Percentiles rank a stretch among this genome's conserved stretches.
Conservation (phyloP, 192 early-diverging fungal species). For the Podila epicladia region DNA sequence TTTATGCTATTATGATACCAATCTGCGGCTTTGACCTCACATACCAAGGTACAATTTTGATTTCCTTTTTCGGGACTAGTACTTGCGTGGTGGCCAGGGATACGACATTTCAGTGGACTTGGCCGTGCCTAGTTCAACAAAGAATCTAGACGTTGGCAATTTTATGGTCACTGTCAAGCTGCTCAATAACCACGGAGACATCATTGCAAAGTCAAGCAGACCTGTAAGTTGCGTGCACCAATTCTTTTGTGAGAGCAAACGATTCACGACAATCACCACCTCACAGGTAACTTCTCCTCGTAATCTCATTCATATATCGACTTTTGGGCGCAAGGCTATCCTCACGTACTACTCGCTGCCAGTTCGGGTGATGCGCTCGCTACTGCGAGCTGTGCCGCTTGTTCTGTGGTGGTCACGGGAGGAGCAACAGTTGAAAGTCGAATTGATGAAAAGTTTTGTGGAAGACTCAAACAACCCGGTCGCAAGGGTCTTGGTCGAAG, state of each 20-base stretch:
- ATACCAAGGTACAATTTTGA: background rate
- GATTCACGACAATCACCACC: no score
- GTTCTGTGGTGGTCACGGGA: slow-evolving; percentile 32
- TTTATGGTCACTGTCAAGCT: slow-evolving; percentile 6
- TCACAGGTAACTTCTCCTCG: no score
- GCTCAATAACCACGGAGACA: slow-evolving; percentile 9
- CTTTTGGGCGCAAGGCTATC: slow-evolving; percentile 13
- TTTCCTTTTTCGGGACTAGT: background rate
- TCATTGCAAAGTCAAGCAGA: slow-evolving; percentile 38
- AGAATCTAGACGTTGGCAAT: slow-evolving; percentile 32
- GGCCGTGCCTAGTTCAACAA: slow-evolving; percentile 25
- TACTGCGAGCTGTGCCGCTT: slow-evolving; percentile 41
- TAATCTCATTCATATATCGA: background rate
- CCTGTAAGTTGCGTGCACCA: slow-evolving; percentile 39
- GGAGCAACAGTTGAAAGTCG: slow-evolving; percentile 25
- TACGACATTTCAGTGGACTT: slow-evolving; percentile 45
- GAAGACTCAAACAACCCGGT: slow-evolving; percentile 39
- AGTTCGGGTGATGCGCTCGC: slow-evolving; percentile 23
- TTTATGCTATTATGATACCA: background rate
- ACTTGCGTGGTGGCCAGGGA: slow-evolving; percentile 30
- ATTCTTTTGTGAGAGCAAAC: background rate
- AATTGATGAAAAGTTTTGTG: slow-evolving; percentile 39
- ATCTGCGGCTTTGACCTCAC: no score
- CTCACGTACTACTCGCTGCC: slow-evolving; percentile 39
- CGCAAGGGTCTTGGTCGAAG: slow-evolving; percentile 31